These are phyloP conservation scores for Cytospora mali DNA, from an alignment of 2,329 filamentous ascomycete species.

Conservation along the genomic window DNA sequence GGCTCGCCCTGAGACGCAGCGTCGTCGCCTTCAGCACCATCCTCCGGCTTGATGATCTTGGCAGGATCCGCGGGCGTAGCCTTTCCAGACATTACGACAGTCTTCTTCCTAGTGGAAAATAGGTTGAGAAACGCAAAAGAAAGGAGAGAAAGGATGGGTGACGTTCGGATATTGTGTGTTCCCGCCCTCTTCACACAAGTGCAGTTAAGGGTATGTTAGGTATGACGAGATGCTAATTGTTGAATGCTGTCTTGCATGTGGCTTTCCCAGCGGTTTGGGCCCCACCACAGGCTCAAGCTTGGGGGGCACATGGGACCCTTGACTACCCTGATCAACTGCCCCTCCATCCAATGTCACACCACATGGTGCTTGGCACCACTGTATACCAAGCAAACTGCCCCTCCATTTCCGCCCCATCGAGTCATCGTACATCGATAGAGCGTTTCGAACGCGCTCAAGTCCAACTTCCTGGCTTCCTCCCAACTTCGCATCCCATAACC, in stretches of 20 bases:
- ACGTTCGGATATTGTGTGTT: neutral
- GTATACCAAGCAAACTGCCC: constrained; percentile 3
- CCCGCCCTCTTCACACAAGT: neutral
- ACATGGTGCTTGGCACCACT: neutral
- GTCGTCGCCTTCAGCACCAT: constrained; percentile 22
- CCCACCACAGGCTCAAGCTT: constrained; percentile 1
- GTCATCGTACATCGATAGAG: neutral
- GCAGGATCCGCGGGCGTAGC: constrained; percentile 49
- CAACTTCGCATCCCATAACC: neutral
- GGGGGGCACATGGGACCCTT: constrained; percentile 2
- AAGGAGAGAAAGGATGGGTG: neutral
- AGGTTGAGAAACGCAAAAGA: neutral
- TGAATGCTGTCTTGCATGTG: neutral
- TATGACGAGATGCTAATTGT: neutral
- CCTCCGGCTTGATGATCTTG: constrained; percentile 24
- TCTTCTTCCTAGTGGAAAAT: constrained; percentile 3
- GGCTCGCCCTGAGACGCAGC: constrained; percentile 37
- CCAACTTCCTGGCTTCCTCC: neutral
- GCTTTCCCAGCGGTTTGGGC: neutral
- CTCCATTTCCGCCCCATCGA: neutral
- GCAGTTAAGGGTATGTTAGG: no score
- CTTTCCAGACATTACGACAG: constrained; percentile 17
- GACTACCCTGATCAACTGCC: neutral
- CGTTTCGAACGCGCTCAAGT: neutral
- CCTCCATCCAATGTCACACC: neutral